Evolutionary conservation across 441 rosid genomes (phyloP), one percentile per base, ranked within the genome.

Genomic region (Manihot esculenta): DNA sequence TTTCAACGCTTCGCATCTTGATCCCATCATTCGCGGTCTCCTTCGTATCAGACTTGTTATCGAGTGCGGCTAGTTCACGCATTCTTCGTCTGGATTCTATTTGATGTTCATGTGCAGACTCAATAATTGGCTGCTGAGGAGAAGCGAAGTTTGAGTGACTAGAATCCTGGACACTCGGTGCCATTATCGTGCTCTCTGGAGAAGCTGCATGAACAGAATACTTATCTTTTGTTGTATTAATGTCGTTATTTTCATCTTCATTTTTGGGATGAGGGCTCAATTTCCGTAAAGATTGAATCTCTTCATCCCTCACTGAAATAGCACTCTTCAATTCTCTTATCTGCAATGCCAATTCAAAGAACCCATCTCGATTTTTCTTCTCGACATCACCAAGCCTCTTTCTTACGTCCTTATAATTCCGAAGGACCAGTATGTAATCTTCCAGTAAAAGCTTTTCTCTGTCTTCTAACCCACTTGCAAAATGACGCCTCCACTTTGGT

Each of bases 331-430:
- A 51, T 60, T 88, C 95, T 74, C 91, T 84, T 57, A 91, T 83
- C 82, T 91, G 97, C 84, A 90, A 67, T 15, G 95, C 89, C 76
- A 94, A 69, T 70, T 91, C 95, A 21, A 85, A 87, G 76, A 88
- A 88, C 10, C 89, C 93, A 41, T 90, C 92, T 1, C 91, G 68
- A 78, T 90, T 94, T 71, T 84, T 88, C 87, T 88, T 84, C 84
- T 94, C 99, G 69, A 89, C 89, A 17, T 86, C 86, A 35, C 80
- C 72, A 14, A 94, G 84, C 84, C 86, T 89, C 79, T 79, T 84
- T 71, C 82, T 87, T 11, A 92, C 92, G 10, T 86, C 95, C 78
- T 84, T 83, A 24, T 88, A 94, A 74, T 83, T 88, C 63, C 70
- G 76, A 38, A 94, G 81, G 24, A 87, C 87, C 44, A 79, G 66